Base-by-base conservation (phyloP, 2,329 filamentous ascomycete species). In the Sporothrix schenckii region DNA sequence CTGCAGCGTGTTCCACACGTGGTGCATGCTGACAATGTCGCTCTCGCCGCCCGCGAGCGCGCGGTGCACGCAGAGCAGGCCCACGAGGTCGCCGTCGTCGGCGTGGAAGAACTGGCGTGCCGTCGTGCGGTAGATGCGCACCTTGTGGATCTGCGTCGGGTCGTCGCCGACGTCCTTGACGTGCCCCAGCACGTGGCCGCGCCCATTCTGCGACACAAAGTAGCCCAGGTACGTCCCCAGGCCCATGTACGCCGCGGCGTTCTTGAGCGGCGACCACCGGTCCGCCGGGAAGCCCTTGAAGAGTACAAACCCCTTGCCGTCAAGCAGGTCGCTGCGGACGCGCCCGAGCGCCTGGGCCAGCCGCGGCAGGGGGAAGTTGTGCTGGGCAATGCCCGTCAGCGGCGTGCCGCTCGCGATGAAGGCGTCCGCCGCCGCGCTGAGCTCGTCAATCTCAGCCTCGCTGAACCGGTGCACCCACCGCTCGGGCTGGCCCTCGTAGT, bases 101-200 rank as follows among this genome's bases (percentile, higher is more conserved):
- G 91, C 87, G 80, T 96, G 93, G 85, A 94, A 95, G 83, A 90
- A 94, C 82, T 95, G 92, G 11, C 88, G 84, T 67, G 92, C 93
- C 73, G 93, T 92, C 2, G 93, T 97, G 73, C 93, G 87, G 83
- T 97, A 97, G 80, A 97, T 97, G 75, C 93, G 90, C 72, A 97
- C 92, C 75, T 89, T 91, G 81, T 96, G 91, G 76, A 93, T 96
- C 81, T 93, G 89, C 4, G 85, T 87, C 34, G 90, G 85, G 78
- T 96, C 92, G 74, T 94, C 93, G 60, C 92, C 92, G 3, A 95
- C 86, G 80, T 96, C 93, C 81, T 96, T 94, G 75, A 96, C 93
- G 79, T 97, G 93, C 9, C 93, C 93, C 1, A 97, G 86, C 11
- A 96, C 91, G 80, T 96, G 93, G 58, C 93, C 93, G 21, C 88